These are phyloP conservation scores for Microdochium paspali DNA, from an alignment of 2,329 filamentous ascomycete species.

Conservation along the genomic window DNA sequence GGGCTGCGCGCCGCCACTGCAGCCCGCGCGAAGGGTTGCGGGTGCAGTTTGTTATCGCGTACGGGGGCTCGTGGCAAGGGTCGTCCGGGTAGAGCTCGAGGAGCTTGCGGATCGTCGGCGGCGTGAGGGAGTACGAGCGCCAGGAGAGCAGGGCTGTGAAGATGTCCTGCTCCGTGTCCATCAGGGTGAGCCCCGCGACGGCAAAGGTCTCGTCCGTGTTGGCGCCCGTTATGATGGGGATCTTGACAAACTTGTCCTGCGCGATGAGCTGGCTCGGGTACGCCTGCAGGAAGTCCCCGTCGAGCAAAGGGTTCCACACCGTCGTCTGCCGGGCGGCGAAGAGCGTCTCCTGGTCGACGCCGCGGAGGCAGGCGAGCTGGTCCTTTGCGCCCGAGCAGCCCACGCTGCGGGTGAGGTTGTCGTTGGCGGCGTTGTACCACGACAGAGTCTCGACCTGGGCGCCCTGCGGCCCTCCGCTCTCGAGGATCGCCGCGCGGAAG, in stretches of 20 bases:
- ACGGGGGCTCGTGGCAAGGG: slow-evolving; percentile 34
- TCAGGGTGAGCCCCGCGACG: slow-evolving; percentile 22
- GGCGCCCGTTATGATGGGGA: slow-evolving; percentile 35
- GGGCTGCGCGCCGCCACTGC: slow-evolving; percentile 33
- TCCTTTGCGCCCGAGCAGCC: slow-evolving; percentile 23
- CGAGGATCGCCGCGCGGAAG: slow-evolving; percentile 42
- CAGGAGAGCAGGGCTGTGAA: slow-evolving; percentile 30
- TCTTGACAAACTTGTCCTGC: slow-evolving; percentile 28
- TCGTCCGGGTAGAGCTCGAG: slow-evolving; percentile 38
- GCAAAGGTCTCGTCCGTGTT: slow-evolving; percentile 39
- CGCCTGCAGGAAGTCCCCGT: slow-evolving; percentile 35
- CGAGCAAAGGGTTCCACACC: slow-evolving; percentile 32
- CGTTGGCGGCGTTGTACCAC: slow-evolving; percentile 22
- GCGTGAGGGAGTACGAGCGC: slow-evolving; percentile 34
- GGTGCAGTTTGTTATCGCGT: slow-evolving; percentile 26
- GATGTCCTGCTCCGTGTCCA: slow-evolving; percentile 33
- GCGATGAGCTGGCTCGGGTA: slow-evolving; percentile 35
- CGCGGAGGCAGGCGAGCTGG: slow-evolving; percentile 26
- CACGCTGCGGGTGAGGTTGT: slow-evolving; percentile 23
- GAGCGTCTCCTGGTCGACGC: slow-evolving; percentile 18
- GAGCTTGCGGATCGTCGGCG: slow-evolving; percentile 30
- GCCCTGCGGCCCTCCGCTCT: slow-evolving; percentile 34
- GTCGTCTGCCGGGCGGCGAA: slow-evolving; percentile 24
- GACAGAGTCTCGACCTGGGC: slow-evolving; percentile 19
- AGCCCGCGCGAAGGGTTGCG: slow-evolving; percentile 20